These are phyloP conservation scores for Stentor roeselii DNA, from an alignment of 73 alveolate species.

Conservation along the genomic window DNA sequence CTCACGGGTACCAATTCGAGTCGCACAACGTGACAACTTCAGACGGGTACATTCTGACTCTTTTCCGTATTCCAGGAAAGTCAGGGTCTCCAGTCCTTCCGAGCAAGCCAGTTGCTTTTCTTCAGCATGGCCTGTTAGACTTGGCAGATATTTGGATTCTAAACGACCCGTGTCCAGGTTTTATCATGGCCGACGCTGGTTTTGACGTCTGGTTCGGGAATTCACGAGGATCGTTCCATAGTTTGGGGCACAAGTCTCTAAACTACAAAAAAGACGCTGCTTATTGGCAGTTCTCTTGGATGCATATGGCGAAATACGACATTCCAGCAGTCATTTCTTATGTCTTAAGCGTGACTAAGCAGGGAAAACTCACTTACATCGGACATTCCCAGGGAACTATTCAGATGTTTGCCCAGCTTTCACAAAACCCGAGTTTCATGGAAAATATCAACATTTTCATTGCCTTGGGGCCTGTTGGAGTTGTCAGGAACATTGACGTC, in stretches of 20 bases:
- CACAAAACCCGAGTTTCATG: conserved; percentile 38
- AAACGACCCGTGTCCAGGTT: conserved; percentile 78
- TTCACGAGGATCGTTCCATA: conserved; percentile 67
- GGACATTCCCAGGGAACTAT: conserved; percentile 95
- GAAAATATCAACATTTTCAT: not conserved
- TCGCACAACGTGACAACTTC: conserved; percentile 75
- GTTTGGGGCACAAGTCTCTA: conserved; percentile 41
- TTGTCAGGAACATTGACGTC: not conserved
- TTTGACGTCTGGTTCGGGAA: conserved; percentile 91
- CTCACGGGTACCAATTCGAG: too few species aligned
- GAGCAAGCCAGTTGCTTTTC: conserved; percentile 65
- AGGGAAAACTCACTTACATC: conserved; percentile 65
- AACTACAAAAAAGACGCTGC: conserved; percentile 36
- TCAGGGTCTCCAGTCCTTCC: too few species aligned
- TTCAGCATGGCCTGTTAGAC: conserved; percentile 87
- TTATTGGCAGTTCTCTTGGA: conserved; percentile 87
- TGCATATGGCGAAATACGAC: conserved; percentile 78
- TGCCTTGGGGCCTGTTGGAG: not conserved
- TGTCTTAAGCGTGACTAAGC: conserved; percentile 56
- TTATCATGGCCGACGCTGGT: conserved; percentile 59
- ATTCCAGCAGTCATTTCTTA: conserved; percentile 73
- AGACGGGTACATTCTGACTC: conserved; percentile 84
- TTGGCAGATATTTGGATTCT: conserved; percentile 74
- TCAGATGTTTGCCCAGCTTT: conserved; percentile 70
- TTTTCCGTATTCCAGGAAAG: conserved; percentile 76